phyloP scores from a whole-genome alignment of 768 basidiomycete species.

The Pulveroboletus sp. region DNA sequence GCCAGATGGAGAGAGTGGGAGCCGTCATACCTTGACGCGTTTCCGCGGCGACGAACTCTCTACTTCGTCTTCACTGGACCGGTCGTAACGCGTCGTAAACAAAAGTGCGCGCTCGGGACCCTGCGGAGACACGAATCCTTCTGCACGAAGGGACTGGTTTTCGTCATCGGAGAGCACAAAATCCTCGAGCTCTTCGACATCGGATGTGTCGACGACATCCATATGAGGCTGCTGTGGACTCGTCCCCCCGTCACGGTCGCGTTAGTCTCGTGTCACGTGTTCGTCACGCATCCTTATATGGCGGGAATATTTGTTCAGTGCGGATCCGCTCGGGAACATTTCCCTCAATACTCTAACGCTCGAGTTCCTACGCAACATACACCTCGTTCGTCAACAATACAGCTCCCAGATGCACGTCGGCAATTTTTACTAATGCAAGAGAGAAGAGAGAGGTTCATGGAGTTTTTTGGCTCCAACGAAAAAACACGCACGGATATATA shows the following conservation, averaged over 20 bases:
- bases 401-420: slow-evolving; percentile 8
- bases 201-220: slow-evolving; percentile 62
- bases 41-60: slow-evolving; percentile 33
- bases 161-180: slow-evolving; percentile 21
- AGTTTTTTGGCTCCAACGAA: slow-evolving; percentile 5
- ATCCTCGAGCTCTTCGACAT: slow-evolving; percentile 55
- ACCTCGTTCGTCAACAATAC: slow-evolving; percentile 16
- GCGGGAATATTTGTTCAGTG: too few relatives aligned
- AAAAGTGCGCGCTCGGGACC: background rate
- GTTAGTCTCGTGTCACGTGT: slow-evolving; percentile 18
- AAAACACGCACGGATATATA: slow-evolving; percentile 24
- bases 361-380: slow-evolving; percentile 7
- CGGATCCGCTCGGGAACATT: background rate
- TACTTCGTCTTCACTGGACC: slow-evolving; percentile 9
- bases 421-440: slow-evolving; percentile 7
- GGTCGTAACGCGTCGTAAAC: background rate
- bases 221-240: too few relatives aligned
- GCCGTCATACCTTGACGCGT: slow-evolving; percentile 32
- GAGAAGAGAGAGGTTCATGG: background rate
- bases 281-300: slow-evolving; percentile 2
- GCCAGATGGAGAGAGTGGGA: background rate
- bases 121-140: slow-evolving; percentile 1
- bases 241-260: too few relatives aligned
- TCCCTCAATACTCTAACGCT: background rate
- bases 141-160: background rate